Base-by-base conservation (phyloP, 176 grass and related monocot genomes). In the Oryza rufipogon region DNA sequence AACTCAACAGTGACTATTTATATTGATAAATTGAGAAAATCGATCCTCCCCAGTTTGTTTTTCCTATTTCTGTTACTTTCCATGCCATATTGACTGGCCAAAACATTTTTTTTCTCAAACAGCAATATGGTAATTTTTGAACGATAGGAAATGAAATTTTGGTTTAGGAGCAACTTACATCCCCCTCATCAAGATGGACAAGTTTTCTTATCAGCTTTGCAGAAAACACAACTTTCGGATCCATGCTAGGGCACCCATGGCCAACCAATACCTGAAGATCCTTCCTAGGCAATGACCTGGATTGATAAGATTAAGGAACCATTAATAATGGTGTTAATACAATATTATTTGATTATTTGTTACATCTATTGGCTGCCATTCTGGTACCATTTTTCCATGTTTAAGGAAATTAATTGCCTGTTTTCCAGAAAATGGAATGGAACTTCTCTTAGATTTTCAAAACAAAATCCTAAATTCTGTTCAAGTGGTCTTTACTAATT, bases 131-230 rank as follows among this genome's bases (percentile, higher is more conserved):
- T 7, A 77, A 51, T 47, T 64, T 87, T 49, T 5, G 1, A 32
- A 5, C 74, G 54, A 54, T 28, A 2, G 63, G 68, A 25, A 74
- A 67, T 60, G 73, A 81, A 81, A 77, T 7, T 85, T 73, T 66
- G 30, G 49, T 73, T 74, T 49, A 84, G 68, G 78, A 78, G 65
- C 22, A 71, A 85, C 89, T 89, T 93, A 98, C 96, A 87, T 98
- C 96, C 58, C 96, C 96, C 86, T 98, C 96, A 64, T 98, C 92
- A 82, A 98, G 89, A 79, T 98, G 93, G 22, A 98, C 96, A 58
- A 90, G 85, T 85, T 98, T 98, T 77, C 93, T 90, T 84, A 95
- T 91, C 47, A 98, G 68, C 81, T 98, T 98, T 58, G 96, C 92
- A 60, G 96, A 98, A 86, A 98, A 98, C 67, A 98, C 82, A 20